Evolutionary conservation across 331 rosid species (phyloP), one percentile per base, ranked within the genome.

Genomic region (Acacia pycnantha): DNA sequence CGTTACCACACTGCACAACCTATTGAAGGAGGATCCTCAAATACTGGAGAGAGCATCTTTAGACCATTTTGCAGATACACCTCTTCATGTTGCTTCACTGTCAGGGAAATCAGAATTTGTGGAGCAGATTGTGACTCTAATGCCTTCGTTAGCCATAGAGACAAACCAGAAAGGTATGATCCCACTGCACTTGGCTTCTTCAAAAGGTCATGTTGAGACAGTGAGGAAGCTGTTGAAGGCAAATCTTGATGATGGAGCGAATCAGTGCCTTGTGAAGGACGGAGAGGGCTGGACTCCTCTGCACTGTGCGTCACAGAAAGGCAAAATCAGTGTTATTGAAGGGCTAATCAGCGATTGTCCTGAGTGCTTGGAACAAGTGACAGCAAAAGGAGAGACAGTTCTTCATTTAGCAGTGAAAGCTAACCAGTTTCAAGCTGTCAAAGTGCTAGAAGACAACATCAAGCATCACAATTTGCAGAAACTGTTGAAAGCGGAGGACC

Each of bases 381-480:
- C 81, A 4, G 58, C 29, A 44, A 13, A 29, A 18, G 64, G 73
- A 14, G 81, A 77, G 46, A 46, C 81, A 11, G 73, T 68, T 40
- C 81, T 64, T 77, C 81, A 47, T 14, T 11, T 47, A 47, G 53
- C 53, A 47, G 53, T 47, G 14, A 47, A 47, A 19, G 19, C 53
- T 44, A 16, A 59, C 73, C 53, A 47, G 16, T 47, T 47, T 47
- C 6, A 47, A 22, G 73, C 37, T 3, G 31, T 62, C 3, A 3
- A 64, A 50, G 1, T 31, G 19, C 41, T 77, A 14, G 0, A 33
- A 2, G 35, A 77, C 27, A 77, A 14, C n/a, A 44, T 77, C n/a
- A 50, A 31, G 40, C 12, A 1, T 47, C 43, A 5, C 12, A 72
- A 6, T 46, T 10, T 27, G 6, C 12, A 47, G 8, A 54, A 0